Evolutionary conservation across 345 rosid species (phyloP).

Genomic region (Leavenworthia alabamica): DNA sequence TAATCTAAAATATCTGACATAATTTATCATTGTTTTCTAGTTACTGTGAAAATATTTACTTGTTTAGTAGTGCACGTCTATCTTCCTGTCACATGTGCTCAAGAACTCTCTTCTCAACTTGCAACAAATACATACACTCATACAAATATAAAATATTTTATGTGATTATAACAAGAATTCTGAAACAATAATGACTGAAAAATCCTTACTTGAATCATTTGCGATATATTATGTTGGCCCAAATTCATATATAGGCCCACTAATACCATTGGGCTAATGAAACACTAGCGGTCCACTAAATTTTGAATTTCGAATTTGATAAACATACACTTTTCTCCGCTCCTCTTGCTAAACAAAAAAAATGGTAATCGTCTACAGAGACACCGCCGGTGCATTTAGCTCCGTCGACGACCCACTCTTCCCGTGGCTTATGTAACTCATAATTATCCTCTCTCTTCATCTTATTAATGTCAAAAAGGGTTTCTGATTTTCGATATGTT

Average conservation of each 20-base stretch:
- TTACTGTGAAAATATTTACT: too few relatives aligned
- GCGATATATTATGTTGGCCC: too few relatives aligned
- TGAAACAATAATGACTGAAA: too few relatives aligned
- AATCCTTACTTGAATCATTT: too few relatives aligned
- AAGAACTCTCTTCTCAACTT: too few relatives aligned
- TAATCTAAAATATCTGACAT: background rate
- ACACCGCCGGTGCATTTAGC: slow-evolving; percentile 20
- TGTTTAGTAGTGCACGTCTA: too few relatives aligned
- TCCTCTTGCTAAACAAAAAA: too few relatives aligned
- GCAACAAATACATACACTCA: too few relatives aligned
- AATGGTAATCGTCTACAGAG: slow-evolving; percentile 8
- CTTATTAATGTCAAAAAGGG: background rate
- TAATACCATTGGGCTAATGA: background rate
- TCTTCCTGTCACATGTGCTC: too few relatives aligned
- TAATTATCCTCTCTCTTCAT: background rate
- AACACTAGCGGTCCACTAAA: background rate
- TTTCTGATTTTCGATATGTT: background rate
- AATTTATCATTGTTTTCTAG: background rate
- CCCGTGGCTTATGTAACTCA: slow-evolving; percentile 50
- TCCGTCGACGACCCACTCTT: slow-evolving; percentile 43
- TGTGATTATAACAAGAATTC: too few relatives aligned
- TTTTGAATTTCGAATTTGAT: slow-evolving; percentile 14
- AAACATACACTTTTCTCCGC: too few relatives aligned
- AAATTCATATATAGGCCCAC: background rate
- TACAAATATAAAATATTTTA: too few relatives aligned